Percentiles rank a stretch among this genome's conserved stretches.
These are phyloP conservation scores for Nothopassalora personata DNA, from an alignment of 2,329 filamentous ascomycete species.

Conservation along the genomic window DNA sequence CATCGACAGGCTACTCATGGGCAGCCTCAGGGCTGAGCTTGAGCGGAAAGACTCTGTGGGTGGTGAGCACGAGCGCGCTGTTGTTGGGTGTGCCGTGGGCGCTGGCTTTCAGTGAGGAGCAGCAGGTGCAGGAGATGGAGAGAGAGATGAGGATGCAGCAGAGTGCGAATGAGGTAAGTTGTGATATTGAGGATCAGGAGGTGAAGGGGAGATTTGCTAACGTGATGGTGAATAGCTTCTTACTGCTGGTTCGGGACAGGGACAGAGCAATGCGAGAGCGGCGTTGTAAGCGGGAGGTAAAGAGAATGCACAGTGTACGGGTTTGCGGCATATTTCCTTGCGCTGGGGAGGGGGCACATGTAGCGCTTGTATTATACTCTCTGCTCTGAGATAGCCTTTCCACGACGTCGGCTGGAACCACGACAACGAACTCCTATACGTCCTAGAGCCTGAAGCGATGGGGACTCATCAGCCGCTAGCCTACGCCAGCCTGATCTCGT, in stretches of 20 bases:
- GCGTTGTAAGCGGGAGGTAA: slow-evolving; percentile 15
- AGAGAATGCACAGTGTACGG: slow-evolving; percentile 6
- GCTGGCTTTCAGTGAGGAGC: slow-evolving; percentile 88
- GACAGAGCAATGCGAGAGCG: slow-evolving; percentile 21
- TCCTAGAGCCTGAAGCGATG: no score
- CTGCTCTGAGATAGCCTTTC: slow-evolving; percentile 9
- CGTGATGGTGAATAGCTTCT: slow-evolving; percentile 18
- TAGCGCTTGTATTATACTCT: slow-evolving; percentile 24
- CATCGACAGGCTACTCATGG: slow-evolving; percentile 51
- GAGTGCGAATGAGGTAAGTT: slow-evolving; percentile 69
- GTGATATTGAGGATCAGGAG: background rate
- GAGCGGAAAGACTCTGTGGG: slow-evolving; percentile 82
- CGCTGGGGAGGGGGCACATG: slow-evolving; percentile 4
- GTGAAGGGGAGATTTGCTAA: slow-evolving; percentile 8
- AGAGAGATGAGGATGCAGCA: slow-evolving; percentile 94
- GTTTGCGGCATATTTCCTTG: slow-evolving; percentile 3
- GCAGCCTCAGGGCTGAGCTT: slow-evolving; percentile 60
- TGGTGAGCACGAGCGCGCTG: slow-evolving; percentile 82
- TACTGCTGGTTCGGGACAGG: slow-evolving; percentile 17
- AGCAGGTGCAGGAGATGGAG: slow-evolving; percentile 96
- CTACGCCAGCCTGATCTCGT: no score
- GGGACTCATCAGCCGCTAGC: no score
- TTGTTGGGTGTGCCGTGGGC: slow-evolving; percentile 90
- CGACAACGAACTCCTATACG: no score
- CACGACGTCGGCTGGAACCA: no score